Base-by-base conservation (phyloP, 164 flowering plant species). In the Stephania cephalantha region DNA sequence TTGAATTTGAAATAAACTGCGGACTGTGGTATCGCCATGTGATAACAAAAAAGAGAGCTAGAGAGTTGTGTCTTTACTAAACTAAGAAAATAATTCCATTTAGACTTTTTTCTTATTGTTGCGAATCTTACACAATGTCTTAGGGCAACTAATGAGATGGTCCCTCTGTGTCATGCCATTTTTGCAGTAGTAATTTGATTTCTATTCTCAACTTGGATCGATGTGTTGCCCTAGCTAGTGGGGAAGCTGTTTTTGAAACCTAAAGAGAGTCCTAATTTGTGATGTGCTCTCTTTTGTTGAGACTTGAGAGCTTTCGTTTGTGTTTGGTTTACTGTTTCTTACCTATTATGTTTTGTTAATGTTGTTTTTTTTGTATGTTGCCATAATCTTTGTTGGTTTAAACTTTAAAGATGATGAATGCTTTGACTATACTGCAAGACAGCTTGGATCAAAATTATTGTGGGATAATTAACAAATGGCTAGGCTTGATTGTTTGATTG, bases 1-100 rank as follows among this genome's bases (percentile, higher is more conserved):
- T 78, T 64, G 71, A 77, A 78, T 81, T 80, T 72, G 77, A 78
- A 85, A 81, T 81, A 82, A 83, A 78, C 85, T 73, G 76, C 48
- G 15, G 84, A 69, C 64, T 78, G 68, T 74, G 78, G 63, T 72
- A 77, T 79, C 68, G 31, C 71, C 58, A 44, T 12, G 45, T 73
- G 76, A 74, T 52, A 73, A 76, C 78, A 64, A 31, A 63, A 68
- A 61, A 18, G 45, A 71, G 46, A 65, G 66, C 77, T 20, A 71
- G 70, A 68, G 68, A 25, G 25, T 25, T 25, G 68, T 77, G 63
- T 29, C 44, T 69, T 72, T 72, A 72, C n/a, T 13, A 31, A 72
- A 68, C 31, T 29, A 13, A 30, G 58, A 73, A 70, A 48, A 66
- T 3, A n/a, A 45, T 7, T 68, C 46, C 69, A 79, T 72, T 79